These are phyloP conservation scores for Tuber indicum DNA, from an alignment of 495 filamentous ascomycete genomes.

Conservation along the genomic window DNA sequence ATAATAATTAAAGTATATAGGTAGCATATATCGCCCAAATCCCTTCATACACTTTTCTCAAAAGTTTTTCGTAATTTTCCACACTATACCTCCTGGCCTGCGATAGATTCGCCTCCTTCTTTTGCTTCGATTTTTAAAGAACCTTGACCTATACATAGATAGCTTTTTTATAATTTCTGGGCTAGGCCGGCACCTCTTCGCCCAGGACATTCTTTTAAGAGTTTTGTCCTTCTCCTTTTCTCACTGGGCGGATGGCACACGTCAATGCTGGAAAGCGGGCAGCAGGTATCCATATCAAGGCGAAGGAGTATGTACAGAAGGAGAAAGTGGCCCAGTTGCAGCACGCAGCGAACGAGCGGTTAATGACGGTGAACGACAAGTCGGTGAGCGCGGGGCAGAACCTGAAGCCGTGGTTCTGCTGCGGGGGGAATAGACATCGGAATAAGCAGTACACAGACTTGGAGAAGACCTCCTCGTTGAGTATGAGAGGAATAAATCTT, in stretches of 20 bases:
- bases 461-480: slow-evolving; percentile 15
- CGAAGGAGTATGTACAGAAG: background rate
- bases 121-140: slow-evolving; percentile 2
- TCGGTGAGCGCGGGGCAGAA: background rate
- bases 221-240: slow-evolving; percentile 3
- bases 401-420: slow-evolving; percentile 18
- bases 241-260: slow-evolving; percentile 13
- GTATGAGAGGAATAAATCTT: slow-evolving; percentile 2
- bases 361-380: slow-evolving; percentile 2
- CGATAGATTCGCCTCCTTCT: background rate
- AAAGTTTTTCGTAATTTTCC: slow-evolving; percentile 11
- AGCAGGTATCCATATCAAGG: background rate
- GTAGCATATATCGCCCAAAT: background rate
- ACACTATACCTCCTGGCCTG: slow-evolving; percentile 3
- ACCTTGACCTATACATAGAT: background rate
- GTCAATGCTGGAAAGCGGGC: background rate
- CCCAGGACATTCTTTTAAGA: background rate
- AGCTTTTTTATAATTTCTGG: background rate
- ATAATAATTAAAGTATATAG: slow-evolving; percentile 11
- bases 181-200: background rate
- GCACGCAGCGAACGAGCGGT: background rate
- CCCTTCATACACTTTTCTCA: slow-evolving; percentile 15
- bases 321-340: background rate
- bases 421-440: slow-evolving; percentile 11
- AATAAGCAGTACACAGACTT: slow-evolving; percentile 7